Base-by-base conservation (phyloP, 768 basidiomycete genomes). In the Naganishia vaughanmartiniae region DNA sequence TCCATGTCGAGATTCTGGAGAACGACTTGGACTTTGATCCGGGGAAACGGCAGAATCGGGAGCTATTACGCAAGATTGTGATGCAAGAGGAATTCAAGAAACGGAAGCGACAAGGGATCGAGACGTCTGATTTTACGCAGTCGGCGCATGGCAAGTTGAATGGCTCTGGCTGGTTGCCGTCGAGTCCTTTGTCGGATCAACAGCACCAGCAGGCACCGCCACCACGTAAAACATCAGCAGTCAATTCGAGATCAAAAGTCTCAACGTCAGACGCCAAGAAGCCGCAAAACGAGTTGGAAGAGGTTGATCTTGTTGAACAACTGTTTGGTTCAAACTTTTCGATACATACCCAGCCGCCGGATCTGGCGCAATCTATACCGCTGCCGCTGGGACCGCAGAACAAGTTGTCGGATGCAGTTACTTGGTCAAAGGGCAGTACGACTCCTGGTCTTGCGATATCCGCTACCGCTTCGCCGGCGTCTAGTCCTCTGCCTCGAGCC, bases 231-330 rank as follows among this genome's bases (percentile, higher is more conserved):
- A 42, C 60, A 15, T 45, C 60, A 26, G 28, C 24, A 4, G n/a
- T n/a, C n/a, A 63, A 26, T 15, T 14, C 31, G 6, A 42, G 17
- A 39, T 9, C 19, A 45, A 33, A 58, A 11, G 57, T 19, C 4
- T 34, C 15, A 51, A 15, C 31, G 7, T 42, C 30, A 19, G 48
- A 48, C 15, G 11, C 68, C 3, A 51, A 42, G 17, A 66, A 53
- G 33, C 30, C 19, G 24, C 45, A 21, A 6, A 33, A 42, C 21
- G 87, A 87, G 15, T 88, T 90, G 31, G 93, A 94, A 81, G 95
- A 99, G 82, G 89, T 99, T 74, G 96, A 99, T 80, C 85, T 99
- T 7, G 92, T 98, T 4, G 96, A 99, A 78, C 96, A 99, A 79
- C 83, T 98, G 0, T 97, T 93, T 73, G 95, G 95, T 17, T 82